Percentiles rank a stretch among this genome's conserved stretches.
Conservation (phyloP, 208 protist species). For the Trypanosoma grayi region DNA sequence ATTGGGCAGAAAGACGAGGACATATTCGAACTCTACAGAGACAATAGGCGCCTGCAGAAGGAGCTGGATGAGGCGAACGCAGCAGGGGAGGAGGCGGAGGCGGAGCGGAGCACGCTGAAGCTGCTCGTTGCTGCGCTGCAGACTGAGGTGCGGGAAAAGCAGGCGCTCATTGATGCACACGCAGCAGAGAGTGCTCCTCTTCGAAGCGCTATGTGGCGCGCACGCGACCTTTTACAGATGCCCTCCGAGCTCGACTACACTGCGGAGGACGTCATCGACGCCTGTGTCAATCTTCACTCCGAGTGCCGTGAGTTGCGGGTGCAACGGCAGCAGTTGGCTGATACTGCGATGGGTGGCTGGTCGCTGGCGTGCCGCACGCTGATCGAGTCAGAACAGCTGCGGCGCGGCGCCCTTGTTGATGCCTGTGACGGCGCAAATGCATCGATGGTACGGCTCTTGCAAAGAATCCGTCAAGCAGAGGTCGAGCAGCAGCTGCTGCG, state of each 20-base stretch:
- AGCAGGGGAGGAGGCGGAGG: conserved; percentile 47
- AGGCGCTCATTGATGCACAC: conserved; percentile 45
- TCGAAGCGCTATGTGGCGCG: conserved; percentile 31
- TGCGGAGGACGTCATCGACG: conserved; percentile 32
- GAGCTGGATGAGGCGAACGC: conserved; percentile 45
- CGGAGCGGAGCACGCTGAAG: conserved; percentile 26
- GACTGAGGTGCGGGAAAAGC: conserved; percentile 55
- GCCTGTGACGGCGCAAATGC: conserved; percentile 6
- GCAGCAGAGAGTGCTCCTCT: conserved; percentile 31
- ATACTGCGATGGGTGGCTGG: conserved; percentile 19
- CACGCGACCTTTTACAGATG: conserved; percentile 36
- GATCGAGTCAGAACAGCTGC: conserved; percentile 26
- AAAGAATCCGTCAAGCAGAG: background rate
- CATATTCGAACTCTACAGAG: conserved; percentile 66
- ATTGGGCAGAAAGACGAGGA: conserved; percentile 74
- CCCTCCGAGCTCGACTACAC: conserved; percentile 48
- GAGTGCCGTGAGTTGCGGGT: conserved; percentile 23
- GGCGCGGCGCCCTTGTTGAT: conserved; percentile 24
- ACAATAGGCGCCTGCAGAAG: conserved; percentile 66
- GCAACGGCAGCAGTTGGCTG: conserved; percentile 20
- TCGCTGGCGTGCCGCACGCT: conserved; percentile 8
- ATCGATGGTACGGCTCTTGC: background rate
- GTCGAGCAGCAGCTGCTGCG: conserved; percentile 7
- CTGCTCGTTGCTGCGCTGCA: conserved; percentile 44
- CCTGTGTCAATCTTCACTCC: conserved; percentile 16